A percentile compares a stretch with the other conserved stretches of the same genome.
These are phyloP conservation scores for Lachnellula suecica DNA, from an alignment of 2,329 filamentous ascomycete genomes.

Conservation along the genomic window DNA sequence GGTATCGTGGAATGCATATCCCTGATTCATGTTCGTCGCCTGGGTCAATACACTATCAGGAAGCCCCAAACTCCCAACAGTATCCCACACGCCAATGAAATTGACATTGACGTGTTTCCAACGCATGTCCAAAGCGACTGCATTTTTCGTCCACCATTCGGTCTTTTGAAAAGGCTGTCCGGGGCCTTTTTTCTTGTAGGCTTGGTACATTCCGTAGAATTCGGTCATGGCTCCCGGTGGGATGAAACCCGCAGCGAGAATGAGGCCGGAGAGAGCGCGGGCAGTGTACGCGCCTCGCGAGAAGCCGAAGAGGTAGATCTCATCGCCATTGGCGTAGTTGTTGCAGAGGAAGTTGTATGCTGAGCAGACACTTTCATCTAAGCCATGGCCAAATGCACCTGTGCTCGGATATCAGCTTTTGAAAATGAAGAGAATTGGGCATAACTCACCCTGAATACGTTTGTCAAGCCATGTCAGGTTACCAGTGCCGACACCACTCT, in stretches of 20 bases:
- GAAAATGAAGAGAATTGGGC: not conserved
- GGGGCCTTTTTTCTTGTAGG: not conserved
- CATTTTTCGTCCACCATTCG: not conserved
- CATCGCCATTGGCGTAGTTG: not conserved
- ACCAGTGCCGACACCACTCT: conserved; percentile 6
- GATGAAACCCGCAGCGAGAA: conserved; percentile 9
- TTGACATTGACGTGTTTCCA: conserved; percentile 10
- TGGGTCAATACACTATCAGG: not conserved
- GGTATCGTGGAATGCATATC: not conserved
- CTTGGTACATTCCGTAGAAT: not conserved
- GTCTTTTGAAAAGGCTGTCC: not conserved
- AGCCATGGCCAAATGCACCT: conserved; percentile 6
- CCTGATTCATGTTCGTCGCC: not conserved
- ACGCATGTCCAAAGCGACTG: not conserved
- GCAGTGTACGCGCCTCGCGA: conserved; percentile 40
- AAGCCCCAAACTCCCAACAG: conserved; percentile 35
- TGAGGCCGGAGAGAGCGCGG: conserved; percentile 33
- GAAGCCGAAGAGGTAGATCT: conserved; percentile 30
- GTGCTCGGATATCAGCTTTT: not conserved
- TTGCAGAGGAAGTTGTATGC: conserved; percentile 41
- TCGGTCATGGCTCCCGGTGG: not conserved
- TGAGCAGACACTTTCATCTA: conserved; percentile 9
- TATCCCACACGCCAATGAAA: conserved; percentile 46
- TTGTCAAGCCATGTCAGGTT: not conserved
- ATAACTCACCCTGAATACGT: not conserved